These are phyloP conservation scores for Keithomyces neogunnii DNA, from an alignment of 2,329 filamentous ascomycete species.

Conservation along the genomic window DNA sequence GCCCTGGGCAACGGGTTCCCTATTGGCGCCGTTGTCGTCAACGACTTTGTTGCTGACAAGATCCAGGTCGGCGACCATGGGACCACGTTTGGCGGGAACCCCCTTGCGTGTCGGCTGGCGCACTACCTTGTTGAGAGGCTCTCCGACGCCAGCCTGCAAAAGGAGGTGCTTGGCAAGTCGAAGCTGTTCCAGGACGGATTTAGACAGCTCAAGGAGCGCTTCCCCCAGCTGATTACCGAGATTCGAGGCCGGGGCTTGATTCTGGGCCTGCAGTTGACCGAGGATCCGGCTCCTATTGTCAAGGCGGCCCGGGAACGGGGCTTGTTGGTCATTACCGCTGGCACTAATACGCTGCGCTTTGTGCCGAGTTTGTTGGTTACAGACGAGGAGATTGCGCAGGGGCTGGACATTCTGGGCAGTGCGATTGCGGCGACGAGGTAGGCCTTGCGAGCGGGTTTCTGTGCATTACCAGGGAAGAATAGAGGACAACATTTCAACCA, in stretches of 20 bases:
- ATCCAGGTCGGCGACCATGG: constrained; percentile 69
- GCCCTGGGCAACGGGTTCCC: constrained; percentile 95
- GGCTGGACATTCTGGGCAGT: constrained; percentile 66
- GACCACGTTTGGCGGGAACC: constrained; percentile 91
- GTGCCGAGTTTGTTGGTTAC: constrained; percentile 80
- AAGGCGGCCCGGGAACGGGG: constrained; percentile 83
- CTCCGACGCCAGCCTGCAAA: constrained; percentile 60
- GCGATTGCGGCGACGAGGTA: constrained; percentile 41
- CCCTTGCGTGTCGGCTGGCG: constrained; percentile 73
- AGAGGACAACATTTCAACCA: no score
- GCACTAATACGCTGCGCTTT: constrained; percentile 85
- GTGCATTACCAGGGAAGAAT: no score
- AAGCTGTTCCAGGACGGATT: constrained; percentile 41
- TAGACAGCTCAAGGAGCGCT: constrained; percentile 35
- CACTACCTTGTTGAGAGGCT: constrained; percentile 79
- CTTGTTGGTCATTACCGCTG: constrained; percentile 83
- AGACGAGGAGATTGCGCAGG: constrained; percentile 70
- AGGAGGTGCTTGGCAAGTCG: constrained; percentile 59
- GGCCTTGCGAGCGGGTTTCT: not conserved
- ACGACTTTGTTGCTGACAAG: constrained; percentile 29
- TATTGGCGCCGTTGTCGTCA: constrained; percentile 61
- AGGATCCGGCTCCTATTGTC: constrained; percentile 66
- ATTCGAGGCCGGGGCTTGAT: constrained; percentile 78
- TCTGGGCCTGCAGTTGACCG: constrained; percentile 72
- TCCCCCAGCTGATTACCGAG: constrained; percentile 66